Percentiles rank a stretch among this genome's conserved stretches.
These are phyloP conservation scores for Arthroderma sp. DNA, from an alignment of 2,329 filamentous ascomycete species.

Conservation along the genomic window DNA sequence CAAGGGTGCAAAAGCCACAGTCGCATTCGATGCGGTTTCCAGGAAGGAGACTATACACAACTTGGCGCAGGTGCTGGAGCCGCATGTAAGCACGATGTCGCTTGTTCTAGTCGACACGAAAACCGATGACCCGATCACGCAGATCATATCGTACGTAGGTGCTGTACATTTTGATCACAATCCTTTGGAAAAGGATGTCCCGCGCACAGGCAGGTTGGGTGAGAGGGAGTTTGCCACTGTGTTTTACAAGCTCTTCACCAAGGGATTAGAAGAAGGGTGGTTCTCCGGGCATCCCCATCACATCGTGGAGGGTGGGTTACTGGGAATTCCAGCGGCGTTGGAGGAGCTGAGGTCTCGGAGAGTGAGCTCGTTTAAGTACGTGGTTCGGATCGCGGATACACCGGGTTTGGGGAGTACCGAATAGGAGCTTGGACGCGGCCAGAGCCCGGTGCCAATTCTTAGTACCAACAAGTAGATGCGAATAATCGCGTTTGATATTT, in stretches of 20 bases:
- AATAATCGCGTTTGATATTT: no score
- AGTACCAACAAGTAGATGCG: no score
- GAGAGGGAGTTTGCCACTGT: slow-evolving; percentile 34
- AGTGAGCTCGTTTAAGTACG: slow-evolving; percentile 52
- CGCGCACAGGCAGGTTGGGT: slow-evolving; percentile 14
- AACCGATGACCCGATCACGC: slow-evolving; percentile 21
- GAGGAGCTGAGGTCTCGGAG: slow-evolving; percentile 45
- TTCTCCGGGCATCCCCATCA: slow-evolving; percentile 39
- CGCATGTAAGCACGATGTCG: slow-evolving; percentile 23
- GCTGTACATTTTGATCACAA: slow-evolving; percentile 16
- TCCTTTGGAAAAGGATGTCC: slow-evolving; percentile 11
- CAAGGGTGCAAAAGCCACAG: slow-evolving; percentile 28
- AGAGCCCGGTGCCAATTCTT: no score
- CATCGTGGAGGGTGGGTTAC: slow-evolving; percentile 40
- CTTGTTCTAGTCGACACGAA: slow-evolving; percentile 32
- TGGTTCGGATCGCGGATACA: slow-evolving; percentile 16
- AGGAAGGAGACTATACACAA: slow-evolving; percentile 39
- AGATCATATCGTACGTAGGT: slow-evolving; percentile 25
- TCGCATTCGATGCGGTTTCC: slow-evolving; percentile 46
- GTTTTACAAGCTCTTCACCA: slow-evolving; percentile 32
- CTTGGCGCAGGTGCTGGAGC: slow-evolving; percentile 32
- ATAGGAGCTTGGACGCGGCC: no score
- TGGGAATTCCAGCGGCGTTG: slow-evolving; percentile 34
- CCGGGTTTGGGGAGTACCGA: no score
- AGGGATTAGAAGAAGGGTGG: slow-evolving; percentile 37